Evolutionary conservation across 2,329 filamentous ascomycete genomes (phyloP), one percentile per base, ranked within the genome.

Genomic region (Aschersonia sp.): DNA sequence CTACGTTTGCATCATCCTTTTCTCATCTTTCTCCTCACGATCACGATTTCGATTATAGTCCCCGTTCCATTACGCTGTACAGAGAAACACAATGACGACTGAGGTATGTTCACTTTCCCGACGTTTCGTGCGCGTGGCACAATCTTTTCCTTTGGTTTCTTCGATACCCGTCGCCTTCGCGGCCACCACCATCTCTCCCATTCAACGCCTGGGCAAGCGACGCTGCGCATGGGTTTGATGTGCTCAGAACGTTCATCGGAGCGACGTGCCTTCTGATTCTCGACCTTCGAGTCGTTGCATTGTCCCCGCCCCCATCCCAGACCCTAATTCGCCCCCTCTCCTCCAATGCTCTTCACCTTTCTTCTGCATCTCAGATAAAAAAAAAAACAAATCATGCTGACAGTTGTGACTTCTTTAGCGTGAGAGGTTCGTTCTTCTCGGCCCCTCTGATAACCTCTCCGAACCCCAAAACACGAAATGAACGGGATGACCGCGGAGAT

Each of bases 361-460:
- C 40, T 42, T 42, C 40, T 20, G 6, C 20, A 20, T 20, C 20
- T 20, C 20, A 20, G 20, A 20, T 38, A 7, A 7, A 38, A 38
- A 38, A 38, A 38, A 7, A 12, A 7, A 20, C 20, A 20, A 20
- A 20, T 20, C 12, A 54, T 65, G 60, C 67, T 67, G 61, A 64
- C 62, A 58, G 57, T 56, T 46, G 59, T 53, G 57, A 59, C 52
- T 57, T 57, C 59, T 51, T 57, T 66, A 84, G 80, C 80, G 80
- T 74, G 80, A 84, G 71, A 84, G 76, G 80, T 84, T 80, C 65
- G 69, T 69, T 53, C 50, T 53, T 44, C 49, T 49, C 45, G 47
- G 49, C 6, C 20, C 30, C 29, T 10, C 31, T 43, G 46, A 43
- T 51, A 44, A 50, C 52, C 52, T 51, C 46, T 49, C 7, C 35